Base-by-base conservation (phyloP, 2,329 filamentous ascomycete species). In the Catunica adiposa region DNA sequence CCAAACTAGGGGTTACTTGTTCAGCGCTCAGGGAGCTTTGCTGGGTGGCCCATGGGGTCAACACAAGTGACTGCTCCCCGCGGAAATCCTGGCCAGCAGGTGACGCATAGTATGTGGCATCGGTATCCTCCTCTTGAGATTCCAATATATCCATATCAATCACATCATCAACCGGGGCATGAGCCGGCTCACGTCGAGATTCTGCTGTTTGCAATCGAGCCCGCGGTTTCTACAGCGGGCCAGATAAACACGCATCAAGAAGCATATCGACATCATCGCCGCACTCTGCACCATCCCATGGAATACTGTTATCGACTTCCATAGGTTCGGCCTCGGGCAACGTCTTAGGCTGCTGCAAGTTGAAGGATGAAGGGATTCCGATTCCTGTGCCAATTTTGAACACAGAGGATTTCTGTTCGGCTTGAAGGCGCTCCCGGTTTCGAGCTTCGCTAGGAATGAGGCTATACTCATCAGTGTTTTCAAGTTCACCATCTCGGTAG, bases 401-500 rank as follows among this genome's bases (percentile, higher is more conserved):
- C 37, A 66, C 66, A 29, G 65, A 61, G 4, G 65, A 61, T 51
- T 68, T 67, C 17, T 67, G 2, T 23, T 44, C 7, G 37, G 34
- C 11, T 38, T 53, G 66, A 17, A 65, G 48, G 29, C 20, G 5
- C 25, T 53, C 40, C 17, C 42, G 51, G 15, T 25, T 42, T 31
- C 64, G 58, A 20, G 56, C n/a, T 59, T 66, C 53, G 29, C 68
- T 70, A 17, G 73, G 69, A 23, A 77, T 61, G 65, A 71, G 80
- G 0, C 76, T 75, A 62, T 81, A 79, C 61, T 82, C 77, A 47
- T 77, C 67, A 71, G 77, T 82, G 56, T 78, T 73, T 61, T 88
- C 84, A 14, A 88, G 71, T 65, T 89, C 85, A 55, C 84, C 83
- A 64, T 92, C 87, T 31, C 84, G 75, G 63, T 86, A 89, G 4